Base-by-base conservation (phyloP, 2,329 filamentous ascomycete species). In the Claviceps sp. region DNA sequence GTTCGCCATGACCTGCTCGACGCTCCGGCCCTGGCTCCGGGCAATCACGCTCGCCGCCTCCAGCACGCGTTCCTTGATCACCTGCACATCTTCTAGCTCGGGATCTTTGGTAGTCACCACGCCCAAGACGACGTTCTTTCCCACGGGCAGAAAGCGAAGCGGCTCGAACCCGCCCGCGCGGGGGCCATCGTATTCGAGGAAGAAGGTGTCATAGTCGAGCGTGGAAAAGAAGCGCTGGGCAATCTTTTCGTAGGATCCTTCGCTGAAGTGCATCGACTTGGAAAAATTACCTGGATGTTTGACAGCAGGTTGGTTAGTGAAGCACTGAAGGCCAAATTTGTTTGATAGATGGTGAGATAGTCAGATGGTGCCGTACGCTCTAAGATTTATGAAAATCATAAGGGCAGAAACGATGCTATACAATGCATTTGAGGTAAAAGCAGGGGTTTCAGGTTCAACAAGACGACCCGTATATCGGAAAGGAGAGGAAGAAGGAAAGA, bases 21-120 rank as follows among this genome's bases (percentile, higher is more conserved):
- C 71, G 6, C 70, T 76, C 61, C 82, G 72, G 2, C 76, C 77
- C 45, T 77, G 79, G 0, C 83, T 84, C 57, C 80, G 69, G 0
- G 82, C 82, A 50, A 88, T 79, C 63, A 81, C 79, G 55, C 80
- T 76, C 3, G 83, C 84, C 0, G 79, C 80, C 54, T 76, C 68
- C 50, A 69, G 66, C 4, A 83, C 76, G 26, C 73, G 71, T 53
- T 66, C 64, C 66, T 75, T 76, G 67, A 81, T 73, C 60, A 73
- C 69, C 49, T 73, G 72, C 46, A 73, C 61, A 55, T 82, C 73
- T 63, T 82, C 78, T 36, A 82, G 66, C 58, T 72, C 63, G 4
- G 77, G 71, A 54, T 80, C 78, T 62, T 83, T 83, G 61, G 74
- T 78, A 8, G 77, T 81, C 48, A 83, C 71, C 23, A 82, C 73